Base-by-base conservation (phyloP, 139 green algal genomes). In the Pleodorina starrii region DNA sequence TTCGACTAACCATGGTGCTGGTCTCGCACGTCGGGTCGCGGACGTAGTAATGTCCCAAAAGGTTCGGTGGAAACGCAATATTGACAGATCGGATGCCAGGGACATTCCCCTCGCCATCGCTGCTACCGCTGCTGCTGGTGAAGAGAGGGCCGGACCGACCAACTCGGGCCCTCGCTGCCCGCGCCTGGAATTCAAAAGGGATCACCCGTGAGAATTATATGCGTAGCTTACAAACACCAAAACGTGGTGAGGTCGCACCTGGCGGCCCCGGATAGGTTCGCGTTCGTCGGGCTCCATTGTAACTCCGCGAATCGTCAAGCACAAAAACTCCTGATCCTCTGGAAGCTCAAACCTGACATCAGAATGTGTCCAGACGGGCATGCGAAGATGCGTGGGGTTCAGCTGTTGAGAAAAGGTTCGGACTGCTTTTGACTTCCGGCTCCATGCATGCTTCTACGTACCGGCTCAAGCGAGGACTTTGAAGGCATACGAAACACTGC, bases 51-150 rank as follows among this genome's bases (percentile, higher is more conserved):
- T 84, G 76, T 2, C 17, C 32, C 21, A 60, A 44, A 5, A 84
- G 48, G 10, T 35, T 16, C 5, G 46, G 25, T 7, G 76, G 76
- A n/a, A 84, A 84, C 6, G 40, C 46, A 27, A 54, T 38, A 1
- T n/a, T n/a, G n/a, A n/a, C n/a, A n/a, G n/a, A n/a, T n/a, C n/a
- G n/a, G n/a, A 10, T 10, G 27, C 44, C 48, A 57, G 11, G 48
- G 12, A 57, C 11, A 57, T 57, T 57, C 11, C 12, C 48, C 48
- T 50, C 63, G 29, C 2, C 36, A 35, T n/a, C 63, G 29, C n/a
- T 42, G 63, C 63, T 73, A 42, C 63, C 38, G 69, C 69, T 77
- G 38, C 69, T 50, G 38, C 69, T 77, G 38, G 36, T 77, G 69
- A 51, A 77, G 36, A 77, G 69, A 10, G 36, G 69, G 5, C 5